Conservation (phyloP, 495 filamentous ascomycete genomes). For the Neohortaea acidophila region DNA sequence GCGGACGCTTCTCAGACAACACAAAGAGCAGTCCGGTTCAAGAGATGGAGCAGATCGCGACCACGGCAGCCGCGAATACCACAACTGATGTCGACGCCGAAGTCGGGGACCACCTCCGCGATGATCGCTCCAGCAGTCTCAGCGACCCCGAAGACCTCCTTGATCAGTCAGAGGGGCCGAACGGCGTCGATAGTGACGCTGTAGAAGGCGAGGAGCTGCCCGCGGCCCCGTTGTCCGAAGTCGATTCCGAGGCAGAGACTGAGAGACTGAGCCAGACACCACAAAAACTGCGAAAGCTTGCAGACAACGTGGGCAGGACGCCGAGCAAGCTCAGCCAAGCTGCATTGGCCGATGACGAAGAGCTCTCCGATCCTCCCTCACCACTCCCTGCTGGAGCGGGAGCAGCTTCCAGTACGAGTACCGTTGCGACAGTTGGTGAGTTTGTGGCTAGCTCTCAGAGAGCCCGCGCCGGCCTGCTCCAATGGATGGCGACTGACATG, state of each 20-base stretch:
- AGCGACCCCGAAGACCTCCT: conserved; percentile 80
- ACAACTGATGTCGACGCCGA: conserved; percentile 6
- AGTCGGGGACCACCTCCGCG: conserved; percentile 11
- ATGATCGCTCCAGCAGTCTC: conserved; percentile 50
- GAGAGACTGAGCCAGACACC: conserved; percentile 90
- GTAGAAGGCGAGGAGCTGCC: conserved; percentile 19
- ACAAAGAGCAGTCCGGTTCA: too few species aligned
- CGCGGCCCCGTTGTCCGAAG: conserved; percentile 29
- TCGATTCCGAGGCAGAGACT: conserved; percentile 96
- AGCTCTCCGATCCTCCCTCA: conserved; percentile 14
- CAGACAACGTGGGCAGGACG: conserved; percentile 19
- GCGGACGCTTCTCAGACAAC: too few species aligned
- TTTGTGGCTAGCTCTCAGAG: not conserved
- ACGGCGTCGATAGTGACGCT: conserved; percentile 27
- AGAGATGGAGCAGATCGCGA: too few species aligned
- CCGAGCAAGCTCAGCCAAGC: conserved; percentile 25
- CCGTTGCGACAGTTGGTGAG: conserved; percentile 6
- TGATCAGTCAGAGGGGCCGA: conserved; percentile 33
- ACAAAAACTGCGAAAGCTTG: conserved; percentile 36
- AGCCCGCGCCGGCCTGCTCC: not conserved
- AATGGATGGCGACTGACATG: not conserved
- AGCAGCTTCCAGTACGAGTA: conserved; percentile 17
- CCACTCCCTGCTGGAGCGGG: conserved; percentile 12
- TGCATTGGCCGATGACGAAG: conserved; percentile 10
- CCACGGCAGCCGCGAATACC: too few species aligned